Base-by-base conservation (phyloP, 2,329 filamentous ascomycete genomes). In the Lithohypha guttulata region DNA sequence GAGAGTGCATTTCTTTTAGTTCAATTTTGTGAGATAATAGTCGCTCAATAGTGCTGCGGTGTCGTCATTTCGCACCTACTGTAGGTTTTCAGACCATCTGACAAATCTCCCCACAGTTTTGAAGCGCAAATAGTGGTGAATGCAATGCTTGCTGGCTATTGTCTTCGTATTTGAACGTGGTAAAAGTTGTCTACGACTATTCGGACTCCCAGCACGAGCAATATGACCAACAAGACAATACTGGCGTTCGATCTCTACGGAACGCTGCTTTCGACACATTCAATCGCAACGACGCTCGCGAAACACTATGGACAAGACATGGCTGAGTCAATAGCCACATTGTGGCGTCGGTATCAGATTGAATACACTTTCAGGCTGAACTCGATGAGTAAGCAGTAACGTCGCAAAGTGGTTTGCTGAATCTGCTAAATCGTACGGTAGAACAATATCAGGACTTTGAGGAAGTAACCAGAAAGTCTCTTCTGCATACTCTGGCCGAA, bases 321-420 rank as follows among this genome's bases (percentile, higher is more conserved):
- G 47, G 75, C 77, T 2, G 58, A 65, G 17, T 57, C 58, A 1
- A 66, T 85, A 21, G 73, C 79, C 3, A 56, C 67, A 11, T 58
- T 73, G 52, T 84, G 81, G 73, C 66, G 81, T 41, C 69, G 70
- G 20, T 79, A 79, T 52, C 81, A 86, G 57, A 64, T 86, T 6
- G 81, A 85, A 58, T 87, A 85, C 51, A 84, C 81, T 26, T 86
- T 79, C 79, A 66, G 81, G 36, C 60, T 80, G 47, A 85, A 78
- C 52, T 79, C 75, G 65, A 86, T 86, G 81, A 70, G 81, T 81
- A 62, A 45, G 63, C 29, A 6, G 17, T 32, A 18, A 15, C 23
- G 28, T 32, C 20, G 39, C 20, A 25, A 3, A n/a, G 34, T 20
- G 17, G 15, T 34, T 11, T 9, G 9, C 15, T 39, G 40, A 37